phyloP scores from a whole-genome alignment of 1,284 basidiomycete species.

The Trichosporon faecale region DNA sequence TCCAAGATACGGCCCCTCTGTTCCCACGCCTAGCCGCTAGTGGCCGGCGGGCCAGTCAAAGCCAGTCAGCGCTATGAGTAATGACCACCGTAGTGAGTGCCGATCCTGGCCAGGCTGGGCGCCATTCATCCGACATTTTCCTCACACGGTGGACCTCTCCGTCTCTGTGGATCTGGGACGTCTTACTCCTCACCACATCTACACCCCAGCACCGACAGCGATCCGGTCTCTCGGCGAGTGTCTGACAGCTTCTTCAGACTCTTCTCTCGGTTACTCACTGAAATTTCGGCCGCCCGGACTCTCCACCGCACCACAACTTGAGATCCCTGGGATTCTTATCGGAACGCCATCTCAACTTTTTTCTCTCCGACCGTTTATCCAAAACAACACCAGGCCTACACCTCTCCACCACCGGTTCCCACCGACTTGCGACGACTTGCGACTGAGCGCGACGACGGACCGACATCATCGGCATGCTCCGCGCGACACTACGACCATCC shows the following conservation, averaged over 20 bases:
- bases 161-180: background rate
- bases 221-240: background rate
- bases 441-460: background rate
- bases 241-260: background rate
- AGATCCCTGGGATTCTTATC: background rate
- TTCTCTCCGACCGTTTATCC: background rate
- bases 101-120: background rate
- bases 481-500: background rate
- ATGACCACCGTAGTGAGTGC: background rate
- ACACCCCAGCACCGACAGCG: background rate
- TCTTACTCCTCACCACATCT: background rate
- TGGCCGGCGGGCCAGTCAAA: background rate
- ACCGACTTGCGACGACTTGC: background rate
- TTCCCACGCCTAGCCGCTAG: background rate
- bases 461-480: conserved; percentile 17
- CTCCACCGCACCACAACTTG: background rate
- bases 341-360: conserved; percentile 10
- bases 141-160: background rate
- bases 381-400: background rate
- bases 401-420: background rate
- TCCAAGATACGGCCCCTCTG: background rate
- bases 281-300: background rate
- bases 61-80: background rate
- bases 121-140: conserved; percentile 12
- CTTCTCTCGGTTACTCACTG: background rate